Evolutionary conservation across 75 land plant species (phyloP).

Genomic region (Sequoiadendron giganteum): DNA sequence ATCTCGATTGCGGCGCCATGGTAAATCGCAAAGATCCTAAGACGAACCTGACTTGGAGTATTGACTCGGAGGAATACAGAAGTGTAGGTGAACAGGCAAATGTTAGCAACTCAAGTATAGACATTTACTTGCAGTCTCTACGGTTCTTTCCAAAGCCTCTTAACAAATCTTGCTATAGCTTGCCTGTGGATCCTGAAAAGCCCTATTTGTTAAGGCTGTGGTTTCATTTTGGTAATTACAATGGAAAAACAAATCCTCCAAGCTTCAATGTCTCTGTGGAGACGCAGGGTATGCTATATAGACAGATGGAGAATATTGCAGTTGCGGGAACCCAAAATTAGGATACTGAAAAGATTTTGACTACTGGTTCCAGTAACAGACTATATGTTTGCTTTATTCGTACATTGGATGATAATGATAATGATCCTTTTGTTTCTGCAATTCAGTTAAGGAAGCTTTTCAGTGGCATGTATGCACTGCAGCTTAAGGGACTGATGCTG

Average conservation of each 20-base stretch:
- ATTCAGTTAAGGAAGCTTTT: neutral
- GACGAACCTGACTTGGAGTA: neutral
- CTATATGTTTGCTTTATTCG: neutral
- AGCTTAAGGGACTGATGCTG: neutral
- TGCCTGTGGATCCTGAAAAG: neutral
- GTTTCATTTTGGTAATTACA: neutral
- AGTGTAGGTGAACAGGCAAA: neutral
- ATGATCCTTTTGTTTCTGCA: neutral
- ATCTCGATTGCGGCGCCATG: neutral
- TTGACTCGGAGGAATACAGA: neutral
- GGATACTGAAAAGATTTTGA: neutral
- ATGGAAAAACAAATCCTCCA: neutral
- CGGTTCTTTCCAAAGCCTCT: no score
- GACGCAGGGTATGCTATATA: neutral
- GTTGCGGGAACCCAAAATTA: neutral
- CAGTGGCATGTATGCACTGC: neutral
- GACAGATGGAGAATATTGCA: neutral
- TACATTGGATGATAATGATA: neutral
- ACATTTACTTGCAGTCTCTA: neutral
- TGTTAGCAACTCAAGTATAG: neutral
- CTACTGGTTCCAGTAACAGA: neutral
- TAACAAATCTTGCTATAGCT: no score
- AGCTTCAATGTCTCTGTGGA: neutral
- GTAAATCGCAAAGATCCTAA: neutral
- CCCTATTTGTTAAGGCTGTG: neutral